These are phyloP conservation scores for Fusarium penzigii DNA, from an alignment of 2,329 filamentous ascomycete genomes.

Conservation along the genomic window DNA sequence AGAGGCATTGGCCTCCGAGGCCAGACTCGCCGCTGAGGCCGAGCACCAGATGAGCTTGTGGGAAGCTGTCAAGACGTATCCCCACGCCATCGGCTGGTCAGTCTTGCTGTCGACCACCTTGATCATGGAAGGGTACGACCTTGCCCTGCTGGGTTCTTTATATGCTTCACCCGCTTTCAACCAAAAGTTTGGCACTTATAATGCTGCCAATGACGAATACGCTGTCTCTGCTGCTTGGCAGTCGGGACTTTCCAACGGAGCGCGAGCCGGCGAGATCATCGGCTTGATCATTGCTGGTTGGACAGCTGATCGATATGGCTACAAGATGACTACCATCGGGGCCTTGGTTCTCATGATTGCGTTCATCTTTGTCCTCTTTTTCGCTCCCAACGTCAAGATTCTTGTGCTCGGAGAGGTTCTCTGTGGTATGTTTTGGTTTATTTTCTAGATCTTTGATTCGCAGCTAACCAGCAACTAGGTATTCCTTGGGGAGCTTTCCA, in stretches of 20 bases:
- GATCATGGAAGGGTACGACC: conserved; percentile 55
- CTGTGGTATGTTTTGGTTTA: conserved; percentile 27
- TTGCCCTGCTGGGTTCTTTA: conserved; percentile 50
- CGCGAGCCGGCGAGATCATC: conserved; percentile 54
- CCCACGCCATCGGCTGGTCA: conserved; percentile 51
- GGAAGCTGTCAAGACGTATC: conserved; percentile 43
- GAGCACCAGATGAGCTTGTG: conserved; percentile 45
- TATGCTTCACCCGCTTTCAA: conserved; percentile 50
- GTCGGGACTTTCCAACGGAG: conserved; percentile 55
- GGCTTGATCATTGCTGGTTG: conserved; percentile 57
- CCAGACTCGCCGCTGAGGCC: conserved; percentile 41
- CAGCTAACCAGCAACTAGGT: conserved; percentile 33
- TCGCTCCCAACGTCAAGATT: conserved; percentile 47
- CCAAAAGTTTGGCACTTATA: conserved; percentile 45
- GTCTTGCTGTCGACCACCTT: conserved; percentile 46
- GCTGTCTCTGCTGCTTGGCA: conserved; percentile 58
- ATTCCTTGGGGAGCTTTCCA: conserved; percentile 57
- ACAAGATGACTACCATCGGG: conserved; percentile 51
- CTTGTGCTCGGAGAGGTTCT: conserved; percentile 53
- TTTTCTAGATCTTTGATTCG: background rate
- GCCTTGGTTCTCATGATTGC: conserved; percentile 47
- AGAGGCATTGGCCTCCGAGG: conserved; percentile 36
- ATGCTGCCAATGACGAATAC: conserved; percentile 39
- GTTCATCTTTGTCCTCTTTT: conserved; percentile 57
- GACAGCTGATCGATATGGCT: conserved; percentile 51